Evolutionary conservation across 768 basidiomycete species (phyloP).

Genomic region (Termitomyces sp.): DNA sequence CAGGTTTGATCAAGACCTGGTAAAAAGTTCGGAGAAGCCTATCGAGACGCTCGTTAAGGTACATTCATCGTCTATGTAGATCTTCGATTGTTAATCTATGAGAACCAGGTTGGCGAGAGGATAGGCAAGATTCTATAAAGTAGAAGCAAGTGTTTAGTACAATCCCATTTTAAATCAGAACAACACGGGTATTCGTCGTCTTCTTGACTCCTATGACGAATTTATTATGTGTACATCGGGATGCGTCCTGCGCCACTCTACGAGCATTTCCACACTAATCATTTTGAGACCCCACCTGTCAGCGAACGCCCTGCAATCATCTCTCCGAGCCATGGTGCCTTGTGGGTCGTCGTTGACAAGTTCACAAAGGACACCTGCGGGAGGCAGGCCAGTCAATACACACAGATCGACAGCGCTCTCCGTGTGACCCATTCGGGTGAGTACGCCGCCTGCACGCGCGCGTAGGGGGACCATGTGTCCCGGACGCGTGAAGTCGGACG

Average conservation of each 20-base stretch:
- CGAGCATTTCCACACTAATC: conserved; percentile 89
- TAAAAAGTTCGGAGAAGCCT: conserved; percentile 42
- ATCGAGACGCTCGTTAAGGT: conserved; percentile 71
- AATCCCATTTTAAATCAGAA: background rate
- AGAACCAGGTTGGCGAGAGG: conserved; percentile 27
- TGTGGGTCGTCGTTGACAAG: conserved; percentile 86
- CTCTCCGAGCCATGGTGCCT: conserved; percentile 92
- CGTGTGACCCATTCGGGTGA: conserved; percentile 89
- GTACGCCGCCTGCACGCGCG: conserved; percentile 78
- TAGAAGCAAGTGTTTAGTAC: background rate
- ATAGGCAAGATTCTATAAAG: conserved; percentile 22
- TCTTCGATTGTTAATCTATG: background rate
- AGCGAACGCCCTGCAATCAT: conserved; percentile 90
- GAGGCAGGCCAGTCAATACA: conserved; percentile 56
- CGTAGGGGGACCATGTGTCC: conserved; percentile 95
- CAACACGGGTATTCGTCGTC: background rate
- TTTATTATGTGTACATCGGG: conserved; percentile 6
- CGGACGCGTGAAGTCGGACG: conserved; percentile 82
- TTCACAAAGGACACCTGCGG: conserved; percentile 88
- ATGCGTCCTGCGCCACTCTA: conserved; percentile 37
- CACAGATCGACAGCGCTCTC: conserved; percentile 90
- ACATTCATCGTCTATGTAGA: background rate
- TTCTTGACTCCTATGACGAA: background rate
- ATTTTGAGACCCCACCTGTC: conserved; percentile 86
- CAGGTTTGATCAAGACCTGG: conserved; percentile 59